Evolutionary conservation across 2,329 filamentous ascomycete species (phyloP).

Genomic region (Talaromyces sp.): DNA sequence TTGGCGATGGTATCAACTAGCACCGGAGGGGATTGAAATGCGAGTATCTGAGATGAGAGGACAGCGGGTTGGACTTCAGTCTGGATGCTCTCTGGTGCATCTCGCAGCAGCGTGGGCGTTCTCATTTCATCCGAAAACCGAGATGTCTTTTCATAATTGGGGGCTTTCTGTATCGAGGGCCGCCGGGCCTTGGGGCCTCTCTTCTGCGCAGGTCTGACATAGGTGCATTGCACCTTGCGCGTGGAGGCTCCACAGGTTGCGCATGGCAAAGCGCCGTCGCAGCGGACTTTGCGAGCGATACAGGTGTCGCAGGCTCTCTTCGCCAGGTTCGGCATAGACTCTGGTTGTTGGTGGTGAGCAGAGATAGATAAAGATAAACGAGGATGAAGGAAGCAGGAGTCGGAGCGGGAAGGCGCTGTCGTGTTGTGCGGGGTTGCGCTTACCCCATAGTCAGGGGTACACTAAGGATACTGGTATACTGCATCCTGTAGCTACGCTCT

Average conservation of each 20-base stretch:
- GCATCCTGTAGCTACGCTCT: too few relatives aligned
- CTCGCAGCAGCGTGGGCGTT: not conserved
- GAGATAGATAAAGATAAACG: not conserved
- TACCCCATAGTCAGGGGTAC: not conserved
- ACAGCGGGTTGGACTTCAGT: not conserved
- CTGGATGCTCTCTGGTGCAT: not conserved
- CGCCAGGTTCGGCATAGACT: conserved; percentile 13
- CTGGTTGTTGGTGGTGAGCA: not conserved
- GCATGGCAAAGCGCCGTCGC: conserved; percentile 25
- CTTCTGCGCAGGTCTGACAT: conserved; percentile 22
- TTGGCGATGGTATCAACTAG: conserved; percentile 10
- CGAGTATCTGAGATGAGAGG: not conserved
- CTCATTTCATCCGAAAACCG: not conserved
- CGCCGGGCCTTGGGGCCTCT: conserved; percentile 25
- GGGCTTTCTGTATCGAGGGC: not conserved
- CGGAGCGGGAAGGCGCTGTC: not conserved
- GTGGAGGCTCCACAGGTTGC: conserved; percentile 20
- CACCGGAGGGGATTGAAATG: not conserved
- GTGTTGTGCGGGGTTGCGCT: not conserved
- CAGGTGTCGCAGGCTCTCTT: conserved; percentile 28
- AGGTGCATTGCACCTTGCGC: conserved; percentile 22
- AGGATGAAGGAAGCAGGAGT: not conserved
- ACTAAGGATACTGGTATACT: too few relatives aligned
- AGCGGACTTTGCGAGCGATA: conserved; percentile 28
- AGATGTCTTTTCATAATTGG: not conserved